Evolutionary conservation across 1,139 yeast species (phyloP).

Genomic region (Hemisphaericaspora xylanilytica): DNA sequence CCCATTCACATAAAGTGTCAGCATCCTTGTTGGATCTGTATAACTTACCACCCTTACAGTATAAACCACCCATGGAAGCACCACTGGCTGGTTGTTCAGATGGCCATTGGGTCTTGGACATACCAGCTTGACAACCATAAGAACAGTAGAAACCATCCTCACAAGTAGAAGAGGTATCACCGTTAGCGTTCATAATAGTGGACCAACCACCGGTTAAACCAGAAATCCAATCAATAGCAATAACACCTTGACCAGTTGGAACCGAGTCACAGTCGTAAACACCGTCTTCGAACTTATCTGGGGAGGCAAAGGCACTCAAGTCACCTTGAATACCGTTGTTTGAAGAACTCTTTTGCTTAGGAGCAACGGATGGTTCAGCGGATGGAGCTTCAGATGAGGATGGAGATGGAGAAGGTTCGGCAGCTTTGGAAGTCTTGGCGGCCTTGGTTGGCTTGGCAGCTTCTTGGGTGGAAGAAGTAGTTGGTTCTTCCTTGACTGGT

Average conservation of each 20-base stretch:
- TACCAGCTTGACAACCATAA: conserved; percentile 85
- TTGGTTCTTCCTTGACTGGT: conserved; percentile 2
- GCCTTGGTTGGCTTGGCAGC: conserved; percentile 13
- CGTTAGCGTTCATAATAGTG: conserved; percentile 61
- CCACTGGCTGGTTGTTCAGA: conserved; percentile 67
- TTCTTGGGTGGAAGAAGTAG: conserved; percentile 8
- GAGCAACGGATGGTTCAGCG: no score
- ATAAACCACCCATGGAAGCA: conserved; percentile 76
- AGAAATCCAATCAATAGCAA: conserved; percentile 52
- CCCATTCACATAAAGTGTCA: conserved; percentile 77
- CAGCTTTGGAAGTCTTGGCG: conserved; percentile 11
- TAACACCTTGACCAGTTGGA: conserved; percentile 74
- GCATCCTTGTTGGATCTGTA: conserved; percentile 61
- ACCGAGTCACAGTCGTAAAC: conserved; percentile 56
- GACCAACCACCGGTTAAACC: conserved; percentile 70
- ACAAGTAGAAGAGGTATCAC: conserved; percentile 67
- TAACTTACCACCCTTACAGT: conserved; percentile 66
- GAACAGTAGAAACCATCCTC: conserved; percentile 77
- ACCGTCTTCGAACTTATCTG: conserved; percentile 63
- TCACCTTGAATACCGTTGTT: conserved; percentile 52
- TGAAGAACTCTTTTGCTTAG: conserved; percentile 21
- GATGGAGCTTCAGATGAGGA: no score
- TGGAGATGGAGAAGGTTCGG: conserved; percentile 16
- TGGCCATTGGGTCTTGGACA: conserved; percentile 91
- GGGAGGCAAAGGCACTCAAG: conserved; percentile 49